phyloP scores from a whole-genome alignment of 2,329 filamentous ascomycete genomes.

The Sordariomycetes sp. region DNA sequence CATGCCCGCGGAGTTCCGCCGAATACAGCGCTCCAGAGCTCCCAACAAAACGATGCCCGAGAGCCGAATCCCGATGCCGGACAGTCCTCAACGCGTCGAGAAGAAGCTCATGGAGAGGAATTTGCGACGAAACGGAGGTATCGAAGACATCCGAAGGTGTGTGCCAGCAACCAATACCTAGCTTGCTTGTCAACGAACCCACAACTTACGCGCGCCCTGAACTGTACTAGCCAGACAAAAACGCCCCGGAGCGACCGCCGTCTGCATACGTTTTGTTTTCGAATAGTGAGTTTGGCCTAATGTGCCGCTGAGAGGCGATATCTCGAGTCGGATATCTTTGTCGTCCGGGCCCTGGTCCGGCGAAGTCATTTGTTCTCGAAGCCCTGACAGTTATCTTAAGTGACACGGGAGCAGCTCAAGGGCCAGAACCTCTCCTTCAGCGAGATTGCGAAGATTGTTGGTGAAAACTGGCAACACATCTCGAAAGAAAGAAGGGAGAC shows the following conservation, averaged over 20 bases:
- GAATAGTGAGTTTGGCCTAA: constrained; percentile 48
- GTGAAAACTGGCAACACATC: constrained; percentile 69
- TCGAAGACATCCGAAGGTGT: constrained; percentile 61
- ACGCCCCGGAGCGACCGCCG: constrained; percentile 66
- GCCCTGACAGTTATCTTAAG: constrained; percentile 20
- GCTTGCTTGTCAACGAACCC: neutral
- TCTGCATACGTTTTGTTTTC: constrained; percentile 81
- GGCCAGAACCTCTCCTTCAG: constrained; percentile 68
- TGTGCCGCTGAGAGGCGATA: neutral
- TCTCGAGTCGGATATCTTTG: neutral
- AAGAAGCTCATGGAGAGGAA: neutral
- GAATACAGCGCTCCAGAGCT: constrained; percentile 34
- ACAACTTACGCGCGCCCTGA: neutral
- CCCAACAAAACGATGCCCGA: constrained; percentile 13
- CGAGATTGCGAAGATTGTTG: constrained; percentile 71
- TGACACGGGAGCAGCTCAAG: constrained; percentile 66
- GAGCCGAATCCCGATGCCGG: constrained; percentile 4
- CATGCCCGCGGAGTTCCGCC: constrained; percentile 53
- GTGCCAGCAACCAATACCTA: constrained; percentile 8
- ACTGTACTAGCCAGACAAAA: constrained; percentile 53
- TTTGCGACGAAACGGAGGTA: constrained; percentile 57
- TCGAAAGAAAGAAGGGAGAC: constrained; percentile 53
- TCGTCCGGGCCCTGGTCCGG: neutral
- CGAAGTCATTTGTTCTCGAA: neutral
- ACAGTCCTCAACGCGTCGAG: constrained; percentile 34